Percentiles rank a stretch among this genome's conserved stretches.
These are phyloP conservation scores for Phaeosphaeriaceae sp. DNA, from an alignment of 2,329 filamentous ascomycete species.

Conservation along the genomic window DNA sequence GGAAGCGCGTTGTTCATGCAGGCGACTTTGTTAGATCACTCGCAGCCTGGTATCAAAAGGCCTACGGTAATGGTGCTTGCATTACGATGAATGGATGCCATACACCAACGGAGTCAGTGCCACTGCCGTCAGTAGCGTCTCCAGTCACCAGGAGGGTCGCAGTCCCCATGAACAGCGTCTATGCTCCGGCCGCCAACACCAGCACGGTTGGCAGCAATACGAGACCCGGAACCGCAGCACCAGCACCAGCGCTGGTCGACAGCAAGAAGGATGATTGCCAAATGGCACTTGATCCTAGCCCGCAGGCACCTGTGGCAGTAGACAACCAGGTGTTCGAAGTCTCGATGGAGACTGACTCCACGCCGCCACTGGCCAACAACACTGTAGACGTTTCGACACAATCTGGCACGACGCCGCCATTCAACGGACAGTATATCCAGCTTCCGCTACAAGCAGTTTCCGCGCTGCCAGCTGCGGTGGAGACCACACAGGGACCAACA, in stretches of 20 bases:
- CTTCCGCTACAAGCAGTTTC: not conserved
- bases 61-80: not conserved
- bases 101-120: no score
- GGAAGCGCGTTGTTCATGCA: not conserved
- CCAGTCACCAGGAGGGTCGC: not conserved
- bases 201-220: no score
- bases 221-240: not conserved
- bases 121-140: not conserved
- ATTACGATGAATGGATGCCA: not conserved
- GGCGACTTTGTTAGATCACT: not conserved
- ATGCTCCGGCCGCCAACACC: no score
- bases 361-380: not conserved
- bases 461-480: not conserved
- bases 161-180: no score
- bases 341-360: not conserved
- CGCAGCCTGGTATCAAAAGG: not conserved
- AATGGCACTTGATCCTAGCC: not conserved
- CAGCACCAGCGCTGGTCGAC: not conserved
- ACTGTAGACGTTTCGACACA: no score
- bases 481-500: not conserved
- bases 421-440: no score
- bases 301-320: not conserved
- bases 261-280: not conserved
- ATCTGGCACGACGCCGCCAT: no score
- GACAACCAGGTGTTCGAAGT: not conserved